phyloP scores from a whole-genome alignment of 2,329 filamentous ascomycete genomes.

The Fusarium denticulatum region DNA sequence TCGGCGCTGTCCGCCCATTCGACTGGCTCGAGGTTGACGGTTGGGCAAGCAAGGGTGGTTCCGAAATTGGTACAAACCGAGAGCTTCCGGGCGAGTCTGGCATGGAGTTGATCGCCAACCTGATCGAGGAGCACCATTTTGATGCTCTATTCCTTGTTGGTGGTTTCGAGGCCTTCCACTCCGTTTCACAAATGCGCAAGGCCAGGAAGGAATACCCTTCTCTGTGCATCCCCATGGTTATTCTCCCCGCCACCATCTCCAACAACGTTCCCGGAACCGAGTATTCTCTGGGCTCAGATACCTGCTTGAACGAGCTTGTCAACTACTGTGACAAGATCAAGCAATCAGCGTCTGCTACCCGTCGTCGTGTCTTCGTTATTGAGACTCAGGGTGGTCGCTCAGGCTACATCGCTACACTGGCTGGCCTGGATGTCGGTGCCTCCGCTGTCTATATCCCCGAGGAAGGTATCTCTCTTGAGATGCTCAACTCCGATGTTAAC shows the following conservation, averaged over 20 bases:
- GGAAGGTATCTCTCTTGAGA: constrained; percentile 92
- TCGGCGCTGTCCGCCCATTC: constrained; percentile 85
- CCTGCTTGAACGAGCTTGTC: constrained; percentile 93
- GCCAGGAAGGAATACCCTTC: constrained; percentile 81
- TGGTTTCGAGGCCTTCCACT: constrained; percentile 96
- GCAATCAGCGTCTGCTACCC: constrained; percentile 93
- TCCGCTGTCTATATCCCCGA: constrained; percentile 96
- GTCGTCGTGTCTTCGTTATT: constrained; percentile 94
- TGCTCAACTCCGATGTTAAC: constrained; percentile 89
- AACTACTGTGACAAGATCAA: constrained; percentile 97
- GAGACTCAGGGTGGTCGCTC: constrained; percentile 96
- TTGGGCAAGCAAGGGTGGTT: constrained; percentile 97
- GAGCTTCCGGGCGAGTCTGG: constrained; percentile 87
- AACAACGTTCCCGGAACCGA: constrained; percentile 99
- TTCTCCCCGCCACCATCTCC: constrained; percentile 95
- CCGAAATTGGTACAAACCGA: constrained; percentile 97
- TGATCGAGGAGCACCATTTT: constrained; percentile 87
- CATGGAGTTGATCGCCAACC: constrained; percentile 81
- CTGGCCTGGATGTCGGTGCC: constrained; percentile 90
- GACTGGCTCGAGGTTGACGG: constrained; percentile 93
- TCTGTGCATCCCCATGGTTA: constrained; percentile 90
- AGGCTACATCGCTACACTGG: constrained; percentile 91
- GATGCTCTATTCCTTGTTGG: constrained; percentile 93
- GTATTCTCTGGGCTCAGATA: constrained; percentile 96
- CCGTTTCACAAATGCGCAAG: constrained; percentile 86